Percentiles rank a stretch among this genome's conserved stretches.
Conservation (phyloP, 768 basidiomycete genomes). For the Suillus sp. region DNA sequence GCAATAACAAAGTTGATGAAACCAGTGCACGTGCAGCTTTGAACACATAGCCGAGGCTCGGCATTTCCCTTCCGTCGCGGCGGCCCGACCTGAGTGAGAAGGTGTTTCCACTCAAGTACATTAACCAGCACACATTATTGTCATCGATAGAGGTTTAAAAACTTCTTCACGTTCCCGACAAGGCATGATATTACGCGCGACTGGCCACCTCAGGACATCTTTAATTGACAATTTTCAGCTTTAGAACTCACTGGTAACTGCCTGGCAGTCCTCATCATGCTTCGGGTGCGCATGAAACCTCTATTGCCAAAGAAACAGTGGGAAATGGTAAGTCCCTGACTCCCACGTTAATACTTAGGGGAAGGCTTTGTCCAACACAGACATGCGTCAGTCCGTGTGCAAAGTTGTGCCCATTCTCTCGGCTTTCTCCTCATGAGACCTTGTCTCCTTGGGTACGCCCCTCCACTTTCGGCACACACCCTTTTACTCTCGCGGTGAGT, state of each 20-base stretch:
- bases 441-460: too few relatives aligned
- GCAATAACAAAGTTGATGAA: background rate
- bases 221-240: background rate
- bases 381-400: too few relatives aligned
- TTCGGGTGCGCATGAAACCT: background rate
- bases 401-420: too few relatives aligned
- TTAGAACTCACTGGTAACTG: background rate
- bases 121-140: too few relatives aligned
- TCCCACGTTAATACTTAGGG: too few relatives aligned
- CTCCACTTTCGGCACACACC: too few relatives aligned
- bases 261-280: background rate
- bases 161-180: background rate
- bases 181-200: background rate
- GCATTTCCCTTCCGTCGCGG: background rate
- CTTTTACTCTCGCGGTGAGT: too few relatives aligned
- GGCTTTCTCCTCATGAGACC: too few relatives aligned
- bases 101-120: too few relatives aligned
- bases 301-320: background rate
- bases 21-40: background rate
- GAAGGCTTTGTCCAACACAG: too few relatives aligned
- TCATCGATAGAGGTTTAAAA: background rate
- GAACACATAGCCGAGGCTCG: background rate
- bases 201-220: background rate
- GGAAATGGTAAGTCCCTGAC: background rate
- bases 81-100: too few relatives aligned